phyloP scores from a whole-genome alignment of 2,329 filamentous ascomycete species.

The Scytalidium sp. region DNA sequence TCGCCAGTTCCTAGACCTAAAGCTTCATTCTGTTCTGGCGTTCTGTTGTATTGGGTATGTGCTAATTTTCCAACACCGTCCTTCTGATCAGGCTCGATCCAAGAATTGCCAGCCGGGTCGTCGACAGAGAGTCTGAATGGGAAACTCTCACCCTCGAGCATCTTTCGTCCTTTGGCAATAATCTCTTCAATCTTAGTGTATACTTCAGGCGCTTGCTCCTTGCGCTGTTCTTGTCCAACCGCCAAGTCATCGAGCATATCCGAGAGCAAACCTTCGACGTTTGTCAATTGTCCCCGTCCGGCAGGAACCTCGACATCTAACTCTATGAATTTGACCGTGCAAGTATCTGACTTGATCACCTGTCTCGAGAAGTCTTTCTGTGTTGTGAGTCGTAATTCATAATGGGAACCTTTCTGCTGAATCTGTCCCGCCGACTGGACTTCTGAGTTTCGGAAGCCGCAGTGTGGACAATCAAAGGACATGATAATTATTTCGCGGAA shows the following conservation, averaged over 20 bases:
- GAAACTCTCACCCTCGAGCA: slow-evolving; percentile 74
- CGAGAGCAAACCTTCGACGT: slow-evolving; percentile 82
- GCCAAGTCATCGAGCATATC: slow-evolving; percentile 79
- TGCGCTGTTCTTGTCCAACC: slow-evolving; percentile 77
- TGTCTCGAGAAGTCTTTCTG: slow-evolving; percentile 77
- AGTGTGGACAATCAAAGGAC: slow-evolving; percentile 92
- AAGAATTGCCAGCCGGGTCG: slow-evolving; percentile 93
- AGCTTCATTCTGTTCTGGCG: slow-evolving; percentile 78
- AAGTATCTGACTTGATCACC: slow-evolving; percentile 89
- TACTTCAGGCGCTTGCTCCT: slow-evolving; percentile 73
- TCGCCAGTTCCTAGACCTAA: slow-evolving; percentile 72
- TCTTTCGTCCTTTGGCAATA: slow-evolving; percentile 69
- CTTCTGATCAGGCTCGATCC: slow-evolving; percentile 83
- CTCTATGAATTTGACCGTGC: slow-evolving; percentile 82
- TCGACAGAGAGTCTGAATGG: slow-evolving; percentile 88
- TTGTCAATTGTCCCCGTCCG: slow-evolving; percentile 87
- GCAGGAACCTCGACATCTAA: slow-evolving; percentile 90
- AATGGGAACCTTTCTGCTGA: slow-evolving; percentile 82
- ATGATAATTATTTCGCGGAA: slow-evolving; percentile 98
- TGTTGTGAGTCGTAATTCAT: slow-evolving; percentile 74
- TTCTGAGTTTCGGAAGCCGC: slow-evolving; percentile 86
- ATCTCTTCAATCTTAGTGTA: slow-evolving; percentile 75
- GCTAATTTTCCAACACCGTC: slow-evolving; percentile 84
- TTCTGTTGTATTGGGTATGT: slow-evolving; percentile 80
- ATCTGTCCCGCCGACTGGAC: slow-evolving; percentile 91